Percentiles rank a stretch among this genome's conserved stretches.
phyloP scores from a whole-genome alignment of 352 stramenopile species.

The Phytophthora crassamura region DNA sequence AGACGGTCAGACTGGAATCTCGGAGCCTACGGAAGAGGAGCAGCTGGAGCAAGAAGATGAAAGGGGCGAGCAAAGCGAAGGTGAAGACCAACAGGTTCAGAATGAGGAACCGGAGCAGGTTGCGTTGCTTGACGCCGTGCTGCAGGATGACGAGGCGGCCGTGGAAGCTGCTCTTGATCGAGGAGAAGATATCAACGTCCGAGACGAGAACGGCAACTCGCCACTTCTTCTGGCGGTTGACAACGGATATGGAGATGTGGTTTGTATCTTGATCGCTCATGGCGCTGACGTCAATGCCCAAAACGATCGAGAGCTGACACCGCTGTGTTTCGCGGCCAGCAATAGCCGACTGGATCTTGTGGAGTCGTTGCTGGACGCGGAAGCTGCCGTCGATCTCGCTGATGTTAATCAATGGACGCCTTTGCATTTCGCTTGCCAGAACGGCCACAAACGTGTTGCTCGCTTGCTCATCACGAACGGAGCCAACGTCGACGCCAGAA shows the following conservation, averaged over 20 bases:
- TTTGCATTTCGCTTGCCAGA: neutral
- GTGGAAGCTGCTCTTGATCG: neutral
- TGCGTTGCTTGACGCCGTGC: neutral
- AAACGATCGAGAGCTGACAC: neutral
- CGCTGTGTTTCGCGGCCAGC: neutral
- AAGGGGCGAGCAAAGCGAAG: too few species aligned
- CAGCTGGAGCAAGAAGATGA: too few species aligned
- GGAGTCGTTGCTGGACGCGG: neutral
- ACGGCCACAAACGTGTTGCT: neutral
- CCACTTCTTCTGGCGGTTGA: neutral
- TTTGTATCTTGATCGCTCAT: neutral
- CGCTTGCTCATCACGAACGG: neutral
- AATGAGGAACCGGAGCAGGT: neutral
- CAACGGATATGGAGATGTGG: neutral
- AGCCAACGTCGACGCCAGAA: neutral
- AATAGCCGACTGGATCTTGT: neutral
- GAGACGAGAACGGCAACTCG: neutral
- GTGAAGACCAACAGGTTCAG: too few species aligned
- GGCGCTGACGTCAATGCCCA: neutral
- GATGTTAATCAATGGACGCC: neutral
- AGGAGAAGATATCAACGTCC: neutral
- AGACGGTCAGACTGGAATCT: too few species aligned
- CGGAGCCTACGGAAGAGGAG: too few species aligned
- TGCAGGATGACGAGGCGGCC: neutral
- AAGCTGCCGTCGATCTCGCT: neutral